Conservation (phyloP, 441 rosid genomes). For the Viola pubescens region DNA sequence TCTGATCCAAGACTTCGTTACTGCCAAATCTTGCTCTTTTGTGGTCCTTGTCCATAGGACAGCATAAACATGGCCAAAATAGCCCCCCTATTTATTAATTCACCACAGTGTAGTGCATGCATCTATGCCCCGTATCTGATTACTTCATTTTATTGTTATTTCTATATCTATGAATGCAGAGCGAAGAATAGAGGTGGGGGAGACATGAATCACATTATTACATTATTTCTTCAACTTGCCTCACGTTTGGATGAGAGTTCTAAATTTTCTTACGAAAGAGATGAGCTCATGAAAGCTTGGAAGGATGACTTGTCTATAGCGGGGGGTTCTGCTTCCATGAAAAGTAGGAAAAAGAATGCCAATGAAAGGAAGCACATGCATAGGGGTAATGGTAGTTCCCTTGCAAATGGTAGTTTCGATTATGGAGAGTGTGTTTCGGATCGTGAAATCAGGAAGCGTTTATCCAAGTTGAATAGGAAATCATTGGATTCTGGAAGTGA, state of each 20-base stretch:
- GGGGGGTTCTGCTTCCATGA: conserved; percentile 40
- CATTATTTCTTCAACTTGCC: conserved; percentile 81
- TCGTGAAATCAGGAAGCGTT: conserved; percentile 82
- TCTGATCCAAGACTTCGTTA: too few relatives aligned
- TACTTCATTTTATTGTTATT: background rate
- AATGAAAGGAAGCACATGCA: conserved; percentile 60
- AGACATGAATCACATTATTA: conserved; percentile 67
- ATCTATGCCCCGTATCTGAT: too few relatives aligned
- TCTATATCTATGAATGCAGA: conserved; percentile 35
- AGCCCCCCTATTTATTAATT: too few relatives aligned
- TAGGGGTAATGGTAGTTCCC: conserved; percentile 53
- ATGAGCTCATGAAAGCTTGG: conserved; percentile 76
- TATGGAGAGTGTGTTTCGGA: conserved; percentile 83
- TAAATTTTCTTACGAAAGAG: conserved; percentile 67
- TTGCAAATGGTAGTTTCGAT: conserved; percentile 47
- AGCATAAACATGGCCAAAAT: too few relatives aligned
- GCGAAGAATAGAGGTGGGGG: conserved; percentile 71
- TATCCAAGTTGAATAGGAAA: conserved; percentile 75
- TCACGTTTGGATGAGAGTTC: conserved; percentile 84
- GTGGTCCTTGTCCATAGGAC: too few relatives aligned
- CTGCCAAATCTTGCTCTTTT: too few relatives aligned
- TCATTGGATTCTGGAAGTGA: conserved; percentile 88
- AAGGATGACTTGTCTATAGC: conserved; percentile 54
- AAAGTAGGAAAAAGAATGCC: conserved; percentile 55
- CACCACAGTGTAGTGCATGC: too few relatives aligned